These are phyloP conservation scores for Fusarium globosum DNA, from an alignment of 2,329 filamentous ascomycete species.

Conservation along the genomic window DNA sequence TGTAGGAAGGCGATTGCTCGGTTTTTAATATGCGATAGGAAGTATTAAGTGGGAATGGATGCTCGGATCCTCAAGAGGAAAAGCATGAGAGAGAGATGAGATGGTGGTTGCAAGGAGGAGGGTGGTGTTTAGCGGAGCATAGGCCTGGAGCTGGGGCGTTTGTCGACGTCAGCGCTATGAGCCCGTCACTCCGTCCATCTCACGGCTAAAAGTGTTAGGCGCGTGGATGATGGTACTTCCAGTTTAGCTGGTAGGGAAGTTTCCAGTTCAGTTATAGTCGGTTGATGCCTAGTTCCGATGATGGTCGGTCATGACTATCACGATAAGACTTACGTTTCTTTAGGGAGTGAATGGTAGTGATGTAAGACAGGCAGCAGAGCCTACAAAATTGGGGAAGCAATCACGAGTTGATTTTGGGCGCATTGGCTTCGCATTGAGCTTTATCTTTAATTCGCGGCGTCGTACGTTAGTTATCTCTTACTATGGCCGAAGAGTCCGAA, in stretches of 20 bases:
- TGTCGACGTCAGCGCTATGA: slow-evolving; percentile 61
- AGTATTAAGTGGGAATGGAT: slow-evolving; percentile 22
- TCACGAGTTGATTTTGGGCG: slow-evolving; percentile 2
- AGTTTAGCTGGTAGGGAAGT: slow-evolving; percentile 7
- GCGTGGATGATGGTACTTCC: slow-evolving; percentile 17
- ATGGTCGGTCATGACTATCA: slow-evolving; percentile 23
- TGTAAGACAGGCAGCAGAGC: slow-evolving; percentile 8
- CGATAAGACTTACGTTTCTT: slow-evolving; percentile 1
- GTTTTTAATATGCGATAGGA: slow-evolving; percentile 11
- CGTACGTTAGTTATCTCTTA: slow-evolving; percentile 9
- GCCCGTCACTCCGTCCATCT: slow-evolving; percentile 40
- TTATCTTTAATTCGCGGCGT: slow-evolving; percentile 20
- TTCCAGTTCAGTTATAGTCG: slow-evolving; percentile 10
- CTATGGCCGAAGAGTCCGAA: slow-evolving; percentile 26
- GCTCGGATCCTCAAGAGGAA: slow-evolving; percentile 19
- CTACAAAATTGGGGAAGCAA: slow-evolving; percentile 2
- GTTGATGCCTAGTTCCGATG: slow-evolving; percentile 34
- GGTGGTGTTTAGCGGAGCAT: slow-evolving; percentile 47
- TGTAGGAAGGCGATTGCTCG: slow-evolving; percentile 39
- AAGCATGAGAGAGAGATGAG: slow-evolving; percentile 36
- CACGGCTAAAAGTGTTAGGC: slow-evolving; percentile 36
- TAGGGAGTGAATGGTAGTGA: background rate
- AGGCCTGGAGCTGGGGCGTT: slow-evolving; percentile 46
- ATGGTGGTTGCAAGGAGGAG: slow-evolving; percentile 43
- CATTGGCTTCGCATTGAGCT: slow-evolving; percentile 8